Base-by-base conservation (phyloP, 768 basidiomycete genomes). In the Lanmaoa rubissima region DNA sequence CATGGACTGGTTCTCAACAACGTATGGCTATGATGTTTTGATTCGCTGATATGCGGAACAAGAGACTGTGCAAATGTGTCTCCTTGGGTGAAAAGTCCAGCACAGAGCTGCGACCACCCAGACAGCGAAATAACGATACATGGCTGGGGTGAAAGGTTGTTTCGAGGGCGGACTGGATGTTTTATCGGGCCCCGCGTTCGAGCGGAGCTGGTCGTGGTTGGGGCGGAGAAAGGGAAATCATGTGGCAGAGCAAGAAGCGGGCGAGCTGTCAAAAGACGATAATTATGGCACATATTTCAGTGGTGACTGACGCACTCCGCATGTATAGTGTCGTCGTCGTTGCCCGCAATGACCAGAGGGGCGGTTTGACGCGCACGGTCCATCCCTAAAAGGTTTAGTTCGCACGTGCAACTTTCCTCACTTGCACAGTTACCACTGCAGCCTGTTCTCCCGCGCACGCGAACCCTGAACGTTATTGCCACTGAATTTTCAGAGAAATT, bases 141-240 rank as follows among this genome's bases (percentile, higher is more conserved):
- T 26, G 39, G 39, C 3, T 11, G 12, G 14, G 24, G 10, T 19
- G 8, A 16, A 11, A 7, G 5, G n/a, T 34, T 8, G 47, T 21
- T 21, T 34, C 19, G 47, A 17, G 4, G 38, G n/a, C 32, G 39
- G n/a, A n/a, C 32, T 44, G 7, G 39, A 14, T 5, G 35, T 55
- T 42, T 21, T 32, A 9, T 13, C 32, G 28, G 21, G 38, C 40
- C n/a, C 17, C n/a, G 44, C 48, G 69, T 73, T 73, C 54, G 72
- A 73, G 70, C 70, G 70, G 70, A 72, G 70, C 70, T 71, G 59
- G 58, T 49, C 35, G 51, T 63, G 66, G 68, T 71, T 71, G 64
- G 64, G 70, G 62, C 70, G 70, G 70, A 71, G 70, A 71, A 68
- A 61, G 42, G 54, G 59, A 65, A 41, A 61, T 57, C 61, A 66